A percentile compares a stretch with the other conserved stretches of the same genome.
Conservation (phyloP, 345 rosid genomes). For the Psidium guajava region DNA sequence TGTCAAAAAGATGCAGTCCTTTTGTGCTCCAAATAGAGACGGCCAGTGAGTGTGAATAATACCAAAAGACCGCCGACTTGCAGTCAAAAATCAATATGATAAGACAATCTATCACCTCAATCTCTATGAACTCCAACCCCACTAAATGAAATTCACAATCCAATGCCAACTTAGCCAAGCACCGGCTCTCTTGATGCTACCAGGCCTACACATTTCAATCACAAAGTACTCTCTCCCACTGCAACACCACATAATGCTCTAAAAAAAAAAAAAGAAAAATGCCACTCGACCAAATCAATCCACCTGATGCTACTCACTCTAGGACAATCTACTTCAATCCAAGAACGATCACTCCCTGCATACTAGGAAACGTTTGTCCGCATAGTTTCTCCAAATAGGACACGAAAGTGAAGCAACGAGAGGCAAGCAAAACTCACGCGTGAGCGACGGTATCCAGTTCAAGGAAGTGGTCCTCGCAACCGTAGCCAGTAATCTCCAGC, state of each 20-base stretch:
- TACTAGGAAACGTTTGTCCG: not conserved
- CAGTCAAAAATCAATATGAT: not conserved
- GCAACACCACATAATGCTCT: accelerated
- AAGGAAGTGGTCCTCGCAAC: slow-evolving; percentile 97
- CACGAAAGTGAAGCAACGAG: not conserved
- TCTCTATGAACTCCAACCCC: not conserved
- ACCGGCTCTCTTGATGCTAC: not conserved
- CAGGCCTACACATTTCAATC: not conserved
- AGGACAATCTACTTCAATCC: not conserved
- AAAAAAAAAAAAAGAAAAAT: not conserved
- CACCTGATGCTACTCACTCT: not conserved
- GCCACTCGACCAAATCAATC: not conserved
- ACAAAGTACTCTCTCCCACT: not conserved
- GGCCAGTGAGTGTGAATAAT: not conserved
- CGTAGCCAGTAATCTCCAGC: slow-evolving; percentile 94
- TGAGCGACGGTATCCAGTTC: slow-evolving; percentile 85
- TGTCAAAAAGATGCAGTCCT: not conserved
- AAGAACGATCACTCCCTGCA: not conserved
- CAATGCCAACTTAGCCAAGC: not conserved
- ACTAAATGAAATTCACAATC: not conserved
- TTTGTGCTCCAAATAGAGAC: not conserved
- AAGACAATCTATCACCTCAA: not conserved
- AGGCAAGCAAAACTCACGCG: slow-evolving; percentile 28
- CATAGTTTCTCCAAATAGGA: not conserved
- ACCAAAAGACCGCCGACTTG: not conserved